phyloP scores from a whole-genome alignment of 352 stramenopile genomes.

The Phytophthora ohioensis region DNA sequence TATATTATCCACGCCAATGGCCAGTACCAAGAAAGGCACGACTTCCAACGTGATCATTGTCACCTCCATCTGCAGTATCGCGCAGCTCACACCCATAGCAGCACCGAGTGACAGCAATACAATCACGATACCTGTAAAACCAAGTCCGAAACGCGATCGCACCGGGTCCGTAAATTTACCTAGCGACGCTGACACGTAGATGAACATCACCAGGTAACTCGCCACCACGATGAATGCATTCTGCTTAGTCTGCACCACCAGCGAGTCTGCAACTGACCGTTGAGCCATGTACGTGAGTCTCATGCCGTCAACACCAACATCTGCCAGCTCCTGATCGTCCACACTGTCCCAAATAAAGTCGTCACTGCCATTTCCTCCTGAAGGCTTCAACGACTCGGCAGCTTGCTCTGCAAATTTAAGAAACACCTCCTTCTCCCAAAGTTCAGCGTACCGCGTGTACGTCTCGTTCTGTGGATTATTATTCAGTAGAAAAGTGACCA shows the following conservation, averaged over 20 bases:
- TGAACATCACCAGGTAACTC: conserved; percentile 93
- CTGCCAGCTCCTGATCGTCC: conserved; percentile 31
- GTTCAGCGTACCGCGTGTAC: conserved; percentile 76
- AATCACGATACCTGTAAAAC: conserved; percentile 87
- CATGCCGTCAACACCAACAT: conserved; percentile 54
- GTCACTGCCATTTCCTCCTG: conserved; percentile 9
- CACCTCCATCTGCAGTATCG: conserved; percentile 76
- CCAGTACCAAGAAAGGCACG: conserved; percentile 92
- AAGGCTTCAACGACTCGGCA: conserved; percentile 38
- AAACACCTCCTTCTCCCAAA: conserved; percentile 88
- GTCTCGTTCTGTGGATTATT: conserved; percentile 78
- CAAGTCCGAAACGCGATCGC: conserved; percentile 82
- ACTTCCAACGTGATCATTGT: conserved; percentile 94
- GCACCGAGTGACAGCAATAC: conserved; percentile 82
- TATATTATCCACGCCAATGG: conserved; percentile 94
- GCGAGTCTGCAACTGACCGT: conserved; percentile 84
- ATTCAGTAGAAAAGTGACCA: conserved; percentile 91
- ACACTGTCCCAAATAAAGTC: conserved; percentile 39
- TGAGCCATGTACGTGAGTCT: conserved; percentile 88
- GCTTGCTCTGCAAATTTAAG: conserved; percentile 45
- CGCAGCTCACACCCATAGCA: conserved; percentile 74
- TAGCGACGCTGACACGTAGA: conserved; percentile 90
- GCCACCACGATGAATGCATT: conserved; percentile 90
- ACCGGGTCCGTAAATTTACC: conserved; percentile 75
- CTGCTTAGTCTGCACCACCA: conserved; percentile 86